Conservation (phyloP, 2,329 filamentous ascomycete species). For the Cordyceps cateniannulata region DNA sequence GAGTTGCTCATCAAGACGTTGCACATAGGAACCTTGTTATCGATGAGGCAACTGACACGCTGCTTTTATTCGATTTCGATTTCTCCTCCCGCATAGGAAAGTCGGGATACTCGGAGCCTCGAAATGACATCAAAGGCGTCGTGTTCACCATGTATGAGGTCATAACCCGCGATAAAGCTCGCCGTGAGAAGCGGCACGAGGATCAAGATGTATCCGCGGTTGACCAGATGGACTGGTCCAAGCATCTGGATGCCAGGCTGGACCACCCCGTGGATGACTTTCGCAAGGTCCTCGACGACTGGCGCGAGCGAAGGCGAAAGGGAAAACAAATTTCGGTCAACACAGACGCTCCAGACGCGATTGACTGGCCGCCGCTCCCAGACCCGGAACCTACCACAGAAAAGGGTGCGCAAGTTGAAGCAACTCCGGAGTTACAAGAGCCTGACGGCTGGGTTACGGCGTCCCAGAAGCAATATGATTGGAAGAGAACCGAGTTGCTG, state of each 20-base stretch:
- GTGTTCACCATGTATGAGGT: not conserved
- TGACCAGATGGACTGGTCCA: not conserved
- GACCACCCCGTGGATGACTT: not conserved
- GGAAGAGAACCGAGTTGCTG: not conserved
- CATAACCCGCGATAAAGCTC: not conserved
- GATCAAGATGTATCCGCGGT: not conserved
- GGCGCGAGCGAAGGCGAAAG: not conserved
- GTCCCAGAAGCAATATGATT: not conserved
- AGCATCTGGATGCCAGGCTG: not conserved
- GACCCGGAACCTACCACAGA: not conserved
- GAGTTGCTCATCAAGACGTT: slow-evolving; percentile 34
- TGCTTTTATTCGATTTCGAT: slow-evolving; percentile 34
- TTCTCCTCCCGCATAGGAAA: slow-evolving; percentile 20
- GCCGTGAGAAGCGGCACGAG: not conserved
- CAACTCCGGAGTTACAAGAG: no score
- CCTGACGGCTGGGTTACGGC: not conserved
- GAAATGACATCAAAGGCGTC: not conserved
- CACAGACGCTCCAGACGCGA: not conserved
- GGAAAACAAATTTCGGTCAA: not conserved
- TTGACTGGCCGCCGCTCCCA: not conserved
- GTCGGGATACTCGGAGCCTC: slow-evolving; percentile 1
- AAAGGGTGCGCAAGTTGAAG: not conserved
- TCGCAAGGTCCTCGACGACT: not conserved
- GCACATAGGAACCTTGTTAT: slow-evolving; percentile 32
- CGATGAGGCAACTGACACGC: slow-evolving; percentile 21